Evolutionary conservation across 345 rosid genomes (phyloP).

Genomic region (Eucalyptus regnans): DNA sequence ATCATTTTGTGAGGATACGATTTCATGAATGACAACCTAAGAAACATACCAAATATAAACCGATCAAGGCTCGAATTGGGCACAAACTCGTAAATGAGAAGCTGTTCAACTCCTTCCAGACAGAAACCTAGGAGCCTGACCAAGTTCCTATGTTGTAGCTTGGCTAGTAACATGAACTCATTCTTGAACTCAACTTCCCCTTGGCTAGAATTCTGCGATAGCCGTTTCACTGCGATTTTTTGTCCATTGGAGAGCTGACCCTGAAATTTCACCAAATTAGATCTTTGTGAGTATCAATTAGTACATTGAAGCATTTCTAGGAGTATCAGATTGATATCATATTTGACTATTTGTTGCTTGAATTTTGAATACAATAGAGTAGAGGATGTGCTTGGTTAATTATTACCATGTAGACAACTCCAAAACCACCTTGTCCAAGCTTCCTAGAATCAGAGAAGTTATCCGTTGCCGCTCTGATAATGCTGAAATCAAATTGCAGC

Average conservation of each 20-base stretch:
- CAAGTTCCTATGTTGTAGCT: constrained; percentile 29
- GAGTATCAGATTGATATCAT: neutral
- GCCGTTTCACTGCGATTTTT: constrained; percentile 21
- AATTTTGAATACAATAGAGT: neutral
- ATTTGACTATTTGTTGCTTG: neutral
- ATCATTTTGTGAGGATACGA: neutral
- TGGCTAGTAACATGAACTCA: constrained; percentile 24
- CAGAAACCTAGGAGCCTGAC: constrained; percentile 31
- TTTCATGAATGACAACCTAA: neutral
- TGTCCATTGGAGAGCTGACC: constrained; percentile 6
- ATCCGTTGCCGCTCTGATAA: constrained; percentile 1
- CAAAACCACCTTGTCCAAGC: constrained; percentile 19
- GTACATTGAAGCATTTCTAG: neutral
- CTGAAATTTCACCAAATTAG: neutral
- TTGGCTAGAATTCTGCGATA: constrained; percentile 11
- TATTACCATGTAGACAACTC: constrained; percentile 4
- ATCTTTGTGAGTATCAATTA: neutral
- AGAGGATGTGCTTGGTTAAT: neutral
- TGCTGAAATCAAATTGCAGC: neutral
- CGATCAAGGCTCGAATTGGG: constrained; percentile 29
- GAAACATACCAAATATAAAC: constrained; percentile 15
- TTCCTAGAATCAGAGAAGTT: constrained; percentile 7
- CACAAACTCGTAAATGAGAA: constrained; percentile 34
- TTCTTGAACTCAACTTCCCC: constrained; percentile 26
- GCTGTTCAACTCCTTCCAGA: constrained; percentile 17